Conservation (phyloP, 2,329 filamentous ascomycete genomes). For the Chalaropsis thielavioides region DNA sequence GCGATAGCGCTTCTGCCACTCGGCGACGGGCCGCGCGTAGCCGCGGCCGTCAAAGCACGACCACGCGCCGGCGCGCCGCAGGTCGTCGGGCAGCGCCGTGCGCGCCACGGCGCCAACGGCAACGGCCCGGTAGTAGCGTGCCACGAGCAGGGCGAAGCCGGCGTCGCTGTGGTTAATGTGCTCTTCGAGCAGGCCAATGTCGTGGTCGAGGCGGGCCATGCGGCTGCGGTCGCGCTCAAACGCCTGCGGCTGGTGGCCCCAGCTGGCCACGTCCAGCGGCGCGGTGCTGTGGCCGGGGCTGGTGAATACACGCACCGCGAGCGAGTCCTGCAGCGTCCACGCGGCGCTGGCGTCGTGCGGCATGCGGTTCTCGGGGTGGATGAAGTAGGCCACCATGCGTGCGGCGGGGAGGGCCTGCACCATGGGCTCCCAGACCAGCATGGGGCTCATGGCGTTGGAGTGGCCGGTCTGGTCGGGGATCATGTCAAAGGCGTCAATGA, state of each 20-base stretch:
- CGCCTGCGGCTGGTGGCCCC: neutral
- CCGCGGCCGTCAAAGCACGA: neutral
- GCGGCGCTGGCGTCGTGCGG: neutral
- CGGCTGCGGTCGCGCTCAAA: constrained; percentile 4
- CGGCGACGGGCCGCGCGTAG: neutral
- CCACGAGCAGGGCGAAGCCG: constrained; percentile 20
- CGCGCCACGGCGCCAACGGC: constrained; percentile 14
- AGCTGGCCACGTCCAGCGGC: neutral
- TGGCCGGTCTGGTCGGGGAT: constrained; percentile 9
- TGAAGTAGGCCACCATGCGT: constrained; percentile 9
- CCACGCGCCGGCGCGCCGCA: constrained; percentile 18
- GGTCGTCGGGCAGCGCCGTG: neutral
- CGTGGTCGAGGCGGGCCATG: constrained; percentile 19
- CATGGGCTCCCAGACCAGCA: constrained; percentile 10
- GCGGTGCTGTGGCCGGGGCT: constrained; percentile 6
- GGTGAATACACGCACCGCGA: constrained; percentile 7
- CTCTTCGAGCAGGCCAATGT: constrained; percentile 20
- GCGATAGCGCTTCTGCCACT: constrained; percentile 20
- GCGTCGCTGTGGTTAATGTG: constrained; percentile 20
- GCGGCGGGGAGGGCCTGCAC: neutral
- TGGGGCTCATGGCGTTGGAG: constrained; percentile 3
- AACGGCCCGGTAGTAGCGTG: constrained; percentile 21
- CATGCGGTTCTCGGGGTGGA: constrained; percentile 8
- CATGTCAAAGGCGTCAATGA: neutral
- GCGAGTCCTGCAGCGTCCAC: constrained; percentile 4